Evolutionary conservation across 108 stramenopile species (phyloP), one percentile per base, ranked within the genome.

Genomic region (Aurantiochytrium sp.): DNA sequence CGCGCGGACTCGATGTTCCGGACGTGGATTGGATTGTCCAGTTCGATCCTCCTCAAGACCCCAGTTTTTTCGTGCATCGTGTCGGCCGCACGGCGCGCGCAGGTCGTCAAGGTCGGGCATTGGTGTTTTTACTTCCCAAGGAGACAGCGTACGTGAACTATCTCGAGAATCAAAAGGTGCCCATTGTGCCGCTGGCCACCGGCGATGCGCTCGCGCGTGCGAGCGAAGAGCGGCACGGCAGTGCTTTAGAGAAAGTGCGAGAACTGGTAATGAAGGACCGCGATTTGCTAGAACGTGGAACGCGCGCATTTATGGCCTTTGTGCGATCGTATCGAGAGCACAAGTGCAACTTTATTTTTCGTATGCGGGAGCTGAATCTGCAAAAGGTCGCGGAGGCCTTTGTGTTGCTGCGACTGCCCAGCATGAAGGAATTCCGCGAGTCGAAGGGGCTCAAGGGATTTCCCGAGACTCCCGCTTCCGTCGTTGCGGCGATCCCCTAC

Each of bases 241-340:
- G 18, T 6, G 35, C 45, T 12, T 45, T 83, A 0, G 51, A 28
- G 43, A 53, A 53, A 1, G 76, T 35, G 45, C 45, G 51, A 12
- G 12, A 53, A 23, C 49, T 53, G 18, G 12, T 83, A 0, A 45
- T 53, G 16, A 47, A 83, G 55, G 99, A 99, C 91, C 93, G 99
- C 59, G 99, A 98, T 88, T 72, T 97, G 60, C 94, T 99, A 4
- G 99, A 99, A 89, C 97, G 96, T 72, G 99, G 98, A 25, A 98
- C 98, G 5, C 96, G 95, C 71, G 99, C 99, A 5, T 97, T 95
- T 88, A 90, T 94, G 5, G 51, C 92, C 29, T 93, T 96, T 87
- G 94, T 99, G 89, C 94, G 98, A 44, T 98, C 97, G 4, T 99
- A 99, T 94, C 97, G 97, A 89, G 98, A 97, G 91, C 97, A 98